Evolutionary conservation across 2,329 filamentous ascomycete species (phyloP).

Genomic region (Calonectria naviculata): DNA sequence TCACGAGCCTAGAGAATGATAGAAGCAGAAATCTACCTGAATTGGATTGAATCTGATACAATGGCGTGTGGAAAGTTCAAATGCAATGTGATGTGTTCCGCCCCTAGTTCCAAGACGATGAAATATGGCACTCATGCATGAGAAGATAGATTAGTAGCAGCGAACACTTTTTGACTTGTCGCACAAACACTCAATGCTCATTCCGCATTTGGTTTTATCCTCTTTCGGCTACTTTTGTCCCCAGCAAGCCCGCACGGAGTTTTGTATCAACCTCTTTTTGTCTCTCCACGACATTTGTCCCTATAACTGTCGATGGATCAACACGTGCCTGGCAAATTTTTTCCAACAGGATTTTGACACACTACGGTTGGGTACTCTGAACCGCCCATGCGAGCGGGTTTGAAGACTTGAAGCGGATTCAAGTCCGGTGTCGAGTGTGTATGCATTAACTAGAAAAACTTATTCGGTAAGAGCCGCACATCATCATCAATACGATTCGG

Average conservation of each 20-base stretch:
- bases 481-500: neutral
- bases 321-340: neutral
- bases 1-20: slow-evolving; percentile 20
- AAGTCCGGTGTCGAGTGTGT: neutral
- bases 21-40: slow-evolving; percentile 12
- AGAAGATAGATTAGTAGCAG: no score
- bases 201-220: no score
- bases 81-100: neutral
- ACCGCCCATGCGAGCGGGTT: neutral
- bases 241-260: no score
- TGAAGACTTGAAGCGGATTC: neutral
- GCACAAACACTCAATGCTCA: no score
- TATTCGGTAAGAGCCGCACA: neutral
- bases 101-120: no score
- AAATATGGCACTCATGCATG: no score
- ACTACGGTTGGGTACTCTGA: neutral
- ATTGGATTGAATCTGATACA: neutral
- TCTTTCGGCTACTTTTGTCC: no score
- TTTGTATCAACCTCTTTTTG: no score
- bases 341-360: neutral
- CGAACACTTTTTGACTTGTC: no score
- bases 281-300: no score
- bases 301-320: neutral
- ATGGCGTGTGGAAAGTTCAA: no score
- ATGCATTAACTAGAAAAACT: neutral